Base-by-base conservation (phyloP, 2,329 filamentous ascomycete genomes). In the Periconia sp. region DNA sequence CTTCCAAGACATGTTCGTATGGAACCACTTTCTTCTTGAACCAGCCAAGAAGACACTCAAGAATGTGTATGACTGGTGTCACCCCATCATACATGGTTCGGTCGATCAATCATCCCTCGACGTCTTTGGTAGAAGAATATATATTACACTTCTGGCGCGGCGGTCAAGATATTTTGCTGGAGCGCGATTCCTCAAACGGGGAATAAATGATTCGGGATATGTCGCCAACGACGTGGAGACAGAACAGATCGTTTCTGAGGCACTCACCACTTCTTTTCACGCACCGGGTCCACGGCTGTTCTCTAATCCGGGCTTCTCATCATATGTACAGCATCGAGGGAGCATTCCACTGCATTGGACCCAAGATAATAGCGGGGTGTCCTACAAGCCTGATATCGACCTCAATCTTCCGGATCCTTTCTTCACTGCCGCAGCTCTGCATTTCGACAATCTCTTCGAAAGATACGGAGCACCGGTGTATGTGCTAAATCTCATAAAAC, bases 181-280 rank as follows among this genome's bases (percentile, higher is more conserved):
- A 27, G 94, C 94, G 37, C 84, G 94, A 3, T 99, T 97, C 62
- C 76, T 99, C 49, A 99, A 99, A 74, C 87, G 94, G 53, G 94
- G 94, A 31, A 90, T 92, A 45, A 99, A 99, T 66, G 94, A 99
- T 71, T 73, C 92, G 70, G 93, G 94, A 14, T 96, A 96, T 70
- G 94, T 99, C 50, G 95, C 94, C 49, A 99, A 99, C 69, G 95
- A 99, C 74, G 94, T 99, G 20, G 95, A 99, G 75, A 97, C 94
- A 1, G 94, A 99, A 74, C 94, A 99, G 72, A 97, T 99, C 55
- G 92, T 99, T 6, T 94, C 92, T 0, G 94, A 99, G 70, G 91
- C 92, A 64, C 79, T 93, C 47, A 97, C 92, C 0, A 99, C 94
- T 0, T 97, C 94, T 0, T 97, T 99, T 63, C 94, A 99, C 76